phyloP scores from a whole-genome alignment of 352 stramenopile genomes.

The Hyaloperonospora brassicae region DNA sequence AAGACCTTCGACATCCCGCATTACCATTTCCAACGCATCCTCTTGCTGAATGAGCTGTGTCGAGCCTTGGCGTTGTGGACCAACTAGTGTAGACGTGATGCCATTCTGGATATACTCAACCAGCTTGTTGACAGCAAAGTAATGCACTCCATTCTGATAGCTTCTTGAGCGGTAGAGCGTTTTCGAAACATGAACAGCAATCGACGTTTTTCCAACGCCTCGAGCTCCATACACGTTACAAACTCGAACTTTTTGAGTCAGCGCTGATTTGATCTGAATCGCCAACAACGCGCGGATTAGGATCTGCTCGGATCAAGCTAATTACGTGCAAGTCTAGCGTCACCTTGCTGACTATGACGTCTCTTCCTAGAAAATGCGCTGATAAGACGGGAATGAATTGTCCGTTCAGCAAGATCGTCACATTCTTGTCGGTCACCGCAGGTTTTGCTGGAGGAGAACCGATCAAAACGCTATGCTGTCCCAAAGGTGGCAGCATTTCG shows the following conservation, averaged over 20 bases:
- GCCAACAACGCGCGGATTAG: constrained; percentile 4
- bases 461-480: constrained; percentile 18
- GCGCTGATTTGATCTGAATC: constrained; percentile 24
- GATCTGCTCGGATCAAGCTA: background rate
- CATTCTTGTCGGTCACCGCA: constrained; percentile 13
- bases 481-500: constrained; percentile 20
- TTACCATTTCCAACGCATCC: constrained; percentile 22
- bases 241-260: constrained; percentile 34
- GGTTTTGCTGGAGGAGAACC: constrained; percentile 9
- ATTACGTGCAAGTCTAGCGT: background rate
- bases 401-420: constrained; percentile 31
- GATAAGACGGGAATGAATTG: constrained; percentile 51
- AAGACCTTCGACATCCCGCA: constrained; percentile 24
- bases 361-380: constrained; percentile 44
- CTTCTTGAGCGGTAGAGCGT: constrained; percentile 29
- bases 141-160: constrained; percentile 52
- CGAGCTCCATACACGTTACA: constrained; percentile 38
- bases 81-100: constrained; percentile 2
- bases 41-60: constrained; percentile 10
- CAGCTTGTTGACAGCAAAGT: constrained; percentile 39
- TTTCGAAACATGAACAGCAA: constrained; percentile 50
- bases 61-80: constrained; percentile 7
- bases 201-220: constrained; percentile 54
- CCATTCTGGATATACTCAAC: constrained; percentile 24
- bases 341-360: constrained; percentile 43